Conservation (phyloP, 2,329 filamentous ascomycete genomes). For the Epichloe scottii region DNA sequence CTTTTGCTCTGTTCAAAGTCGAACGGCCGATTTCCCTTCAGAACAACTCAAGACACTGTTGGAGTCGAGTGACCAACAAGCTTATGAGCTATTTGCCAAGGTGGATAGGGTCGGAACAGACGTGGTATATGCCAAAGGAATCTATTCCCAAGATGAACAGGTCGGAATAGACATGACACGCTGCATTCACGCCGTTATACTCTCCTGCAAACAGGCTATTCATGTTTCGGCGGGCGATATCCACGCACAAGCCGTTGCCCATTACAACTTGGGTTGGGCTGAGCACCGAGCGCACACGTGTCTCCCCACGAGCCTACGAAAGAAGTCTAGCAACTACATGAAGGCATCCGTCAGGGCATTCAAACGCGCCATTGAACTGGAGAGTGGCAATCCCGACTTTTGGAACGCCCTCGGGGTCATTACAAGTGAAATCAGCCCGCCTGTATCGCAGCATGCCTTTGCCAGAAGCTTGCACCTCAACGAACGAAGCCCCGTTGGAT, state of each 20-base stretch:
- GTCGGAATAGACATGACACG: constrained; percentile 39
- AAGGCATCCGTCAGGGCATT: constrained; percentile 80
- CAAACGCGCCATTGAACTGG: constrained; percentile 89
- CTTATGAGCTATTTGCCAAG: constrained; percentile 52
- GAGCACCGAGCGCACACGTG: constrained; percentile 71
- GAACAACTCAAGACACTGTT: constrained; percentile 47
- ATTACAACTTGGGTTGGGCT: constrained; percentile 94
- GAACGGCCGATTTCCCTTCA: constrained; percentile 48
- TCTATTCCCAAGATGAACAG: constrained; percentile 34
- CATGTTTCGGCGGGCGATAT: constrained; percentile 57
- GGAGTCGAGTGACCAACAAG: constrained; percentile 34
- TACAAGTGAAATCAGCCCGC: constrained; percentile 73
- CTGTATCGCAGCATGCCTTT: constrained; percentile 86
- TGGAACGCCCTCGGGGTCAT: constrained; percentile 94
- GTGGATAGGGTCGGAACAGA: constrained; percentile 50
- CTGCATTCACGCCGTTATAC: constrained; percentile 58
- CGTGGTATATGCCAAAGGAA: constrained; percentile 30
- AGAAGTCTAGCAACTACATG: constrained; percentile 54
- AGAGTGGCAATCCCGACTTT: constrained; percentile 87
- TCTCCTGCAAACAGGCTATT: constrained; percentile 81
- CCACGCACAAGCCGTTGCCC: constrained; percentile 87
- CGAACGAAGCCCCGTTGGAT: constrained; percentile 70
- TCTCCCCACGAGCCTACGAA: constrained; percentile 37
- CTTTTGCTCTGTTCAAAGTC: constrained; percentile 67
- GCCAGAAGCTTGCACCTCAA: constrained; percentile 87